Evolutionary conservation across 176 grass and related monocot species (phyloP).

Genomic region (Paspalum notatum): DNA sequence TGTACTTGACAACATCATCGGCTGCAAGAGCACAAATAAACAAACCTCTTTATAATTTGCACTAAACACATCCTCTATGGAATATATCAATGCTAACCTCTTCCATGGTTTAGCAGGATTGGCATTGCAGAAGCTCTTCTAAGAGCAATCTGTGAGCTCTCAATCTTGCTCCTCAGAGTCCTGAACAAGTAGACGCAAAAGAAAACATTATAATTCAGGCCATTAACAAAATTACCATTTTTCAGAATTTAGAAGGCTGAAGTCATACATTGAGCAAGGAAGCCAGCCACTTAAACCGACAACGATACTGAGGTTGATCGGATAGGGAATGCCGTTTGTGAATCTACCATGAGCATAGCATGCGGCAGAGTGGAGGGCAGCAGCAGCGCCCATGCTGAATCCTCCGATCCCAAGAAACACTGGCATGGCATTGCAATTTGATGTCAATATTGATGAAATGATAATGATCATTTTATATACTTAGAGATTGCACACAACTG

Average conservation of each 20-base stretch:
- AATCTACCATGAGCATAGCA: slow-evolving; percentile 84
- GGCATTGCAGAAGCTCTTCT: slow-evolving; percentile 73
- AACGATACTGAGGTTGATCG: slow-evolving; percentile 60
- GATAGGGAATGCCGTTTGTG: slow-evolving; percentile 61
- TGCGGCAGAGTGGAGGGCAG: slow-evolving; percentile 77
- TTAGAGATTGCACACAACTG: background rate
- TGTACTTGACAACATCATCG: slow-evolving; percentile 84
- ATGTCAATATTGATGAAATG: background rate
- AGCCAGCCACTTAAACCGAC: slow-evolving; percentile 95
- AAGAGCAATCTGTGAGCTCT: slow-evolving; percentile 72
- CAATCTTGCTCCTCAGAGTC: slow-evolving; percentile 78
- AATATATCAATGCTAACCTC: slow-evolving; percentile 44
- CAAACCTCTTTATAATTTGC: background rate
- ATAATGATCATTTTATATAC: background rate
- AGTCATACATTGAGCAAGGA: slow-evolving; percentile 77
- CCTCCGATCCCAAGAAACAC: slow-evolving; percentile 95
- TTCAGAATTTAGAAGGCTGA: background rate
- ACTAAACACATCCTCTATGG: background rate
- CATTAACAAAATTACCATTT: background rate
- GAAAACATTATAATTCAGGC: background rate
- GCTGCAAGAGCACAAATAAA: slow-evolving; percentile 46
- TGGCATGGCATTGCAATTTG: slow-evolving; percentile 47
- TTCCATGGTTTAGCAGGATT: slow-evolving; percentile 84
- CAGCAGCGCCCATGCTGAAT: slow-evolving; percentile 87
- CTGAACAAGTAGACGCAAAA: slow-evolving; percentile 44